A percentile compares a stretch with the other conserved stretches of the same genome.
Evolutionary conservation across 306 rosid genomes (phyloP).

Genomic region (Quercus berberidifolia): DNA sequence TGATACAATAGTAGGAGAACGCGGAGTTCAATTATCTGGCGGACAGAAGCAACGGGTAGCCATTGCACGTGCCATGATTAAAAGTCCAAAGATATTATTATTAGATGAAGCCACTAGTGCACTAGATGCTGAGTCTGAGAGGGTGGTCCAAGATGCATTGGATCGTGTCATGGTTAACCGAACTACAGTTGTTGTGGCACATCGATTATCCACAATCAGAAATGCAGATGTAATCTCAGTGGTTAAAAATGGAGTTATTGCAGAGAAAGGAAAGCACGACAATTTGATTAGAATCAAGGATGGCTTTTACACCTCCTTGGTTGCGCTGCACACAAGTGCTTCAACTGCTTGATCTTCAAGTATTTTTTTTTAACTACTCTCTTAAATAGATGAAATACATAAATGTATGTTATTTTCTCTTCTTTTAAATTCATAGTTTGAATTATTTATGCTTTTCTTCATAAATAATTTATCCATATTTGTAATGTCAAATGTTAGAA

Average conservation of each 20-base stretch:
- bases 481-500: no score
- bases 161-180: slow-evolving; percentile 51
- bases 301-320: slow-evolving; percentile 40
- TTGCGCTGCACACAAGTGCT: slow-evolving; percentile 29
- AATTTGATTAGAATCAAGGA: slow-evolving; percentile 24
- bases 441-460: no score
- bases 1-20: slow-evolving; percentile 48
- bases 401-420: no score
- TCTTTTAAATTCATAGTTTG: no score
- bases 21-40: slow-evolving; percentile 55
- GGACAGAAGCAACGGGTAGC: slow-evolving; percentile 71
- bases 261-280: slow-evolving; percentile 47
- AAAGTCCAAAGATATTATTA: slow-evolving; percentile 53
- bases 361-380: no score
- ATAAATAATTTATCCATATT: no score
- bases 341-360: neutral
- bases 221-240: slow-evolving; percentile 58
- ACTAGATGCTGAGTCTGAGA: slow-evolving; percentile 68
- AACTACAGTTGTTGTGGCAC: slow-evolving; percentile 64
- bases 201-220: slow-evolving; percentile 54
- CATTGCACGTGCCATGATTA: slow-evolving; percentile 58
- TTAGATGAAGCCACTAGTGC: slow-evolving; percentile 77
- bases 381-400: no score
- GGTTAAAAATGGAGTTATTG: slow-evolving; percentile 51
- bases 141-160: slow-evolving; percentile 64